Evolutionary conservation across 441 rosid genomes (phyloP).

Genomic region (Pelargonium cotyledonis): DNA sequence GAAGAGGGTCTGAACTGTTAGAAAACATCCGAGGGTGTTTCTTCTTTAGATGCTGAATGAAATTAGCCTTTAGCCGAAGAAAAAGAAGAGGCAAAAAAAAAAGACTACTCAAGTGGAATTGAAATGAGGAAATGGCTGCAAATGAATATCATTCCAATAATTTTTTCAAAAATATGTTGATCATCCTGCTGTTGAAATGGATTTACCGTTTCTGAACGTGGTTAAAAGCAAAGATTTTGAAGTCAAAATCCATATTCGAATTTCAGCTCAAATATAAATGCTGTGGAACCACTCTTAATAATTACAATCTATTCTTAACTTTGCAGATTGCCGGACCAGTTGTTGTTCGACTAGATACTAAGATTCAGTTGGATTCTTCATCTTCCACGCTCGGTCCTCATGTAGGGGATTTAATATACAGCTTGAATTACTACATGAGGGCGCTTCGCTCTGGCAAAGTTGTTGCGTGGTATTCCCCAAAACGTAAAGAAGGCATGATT

Average conservation of each 20-base stretch:
- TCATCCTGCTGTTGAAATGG: no score
- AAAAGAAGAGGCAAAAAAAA: no score
- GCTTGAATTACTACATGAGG: conserved; percentile 62
- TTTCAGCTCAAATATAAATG: not conserved
- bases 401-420: conserved; percentile 57
- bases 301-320: not conserved
- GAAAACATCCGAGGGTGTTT: no score
- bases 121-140: no score
- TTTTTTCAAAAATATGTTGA: no score
- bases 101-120: no score
- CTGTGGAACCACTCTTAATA: not conserved
- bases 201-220: no score
- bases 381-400: conserved; percentile 30
- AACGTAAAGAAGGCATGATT: conserved; percentile 79
- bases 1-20: no score
- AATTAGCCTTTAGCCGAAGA: no score
- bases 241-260: not conserved
- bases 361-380: conserved; percentile 37
- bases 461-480: conserved; percentile 88
- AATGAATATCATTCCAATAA: no score
- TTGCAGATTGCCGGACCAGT: conserved; percentile 76
- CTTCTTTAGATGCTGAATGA: no score
- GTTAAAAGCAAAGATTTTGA: no score
- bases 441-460: conserved; percentile 63
- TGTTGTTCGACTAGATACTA: conserved; percentile 54